Base-by-base conservation (phyloP, 225 moss, liverwort and hornwort genomes). In the Anthoceros angustus region DNA sequence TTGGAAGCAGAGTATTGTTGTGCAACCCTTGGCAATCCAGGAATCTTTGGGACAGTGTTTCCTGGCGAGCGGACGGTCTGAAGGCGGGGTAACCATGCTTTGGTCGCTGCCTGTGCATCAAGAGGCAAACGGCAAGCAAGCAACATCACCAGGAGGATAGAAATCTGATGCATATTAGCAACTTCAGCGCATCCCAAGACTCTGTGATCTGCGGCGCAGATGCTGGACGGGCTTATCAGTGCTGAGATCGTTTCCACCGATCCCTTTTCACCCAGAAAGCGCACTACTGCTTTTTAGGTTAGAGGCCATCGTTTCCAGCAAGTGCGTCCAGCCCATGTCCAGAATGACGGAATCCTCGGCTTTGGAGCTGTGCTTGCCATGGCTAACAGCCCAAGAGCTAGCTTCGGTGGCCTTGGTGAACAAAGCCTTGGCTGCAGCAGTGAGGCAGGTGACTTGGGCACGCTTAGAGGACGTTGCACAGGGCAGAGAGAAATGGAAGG, bases 401-500 rank as follows among this genome's bases (percentile, higher is more conserved):
- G 82, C 75, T 25, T 39, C 9, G 20, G 62, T 94, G 16, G 87
- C 80, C 26, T 49, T n/a, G 43, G 81, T 84, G 42, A 83, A 78
- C 63, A 77, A 64, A 18, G 6, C 68, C 3, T 64, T 87, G 80
- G 81, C 86, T 16, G 39, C 15, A 15, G 74, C 74, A 8, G 90
- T 84, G 0, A 70, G 73, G 63, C 61, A 41, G 32, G 71, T 94
- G 10, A 86, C 82, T 8, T 66, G 62, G 20, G 69, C 50, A 21
- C 86, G 93, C 63, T 61, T 67, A 42, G 71, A 65, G 43, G 90
- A 94, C 50, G 84, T 73, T 12, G 80, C 80, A 42, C 90, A 90
- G 75, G 90, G 90, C 8, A 67, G 82, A 71, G 90, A 94, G 73
- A 66, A 70, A 64, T 75, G 80, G 77, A 43, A 81, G 3, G 90